These are phyloP conservation scores for Didymella pinodella DNA, from an alignment of 2,329 filamentous ascomycete species.

Conservation along the genomic window DNA sequence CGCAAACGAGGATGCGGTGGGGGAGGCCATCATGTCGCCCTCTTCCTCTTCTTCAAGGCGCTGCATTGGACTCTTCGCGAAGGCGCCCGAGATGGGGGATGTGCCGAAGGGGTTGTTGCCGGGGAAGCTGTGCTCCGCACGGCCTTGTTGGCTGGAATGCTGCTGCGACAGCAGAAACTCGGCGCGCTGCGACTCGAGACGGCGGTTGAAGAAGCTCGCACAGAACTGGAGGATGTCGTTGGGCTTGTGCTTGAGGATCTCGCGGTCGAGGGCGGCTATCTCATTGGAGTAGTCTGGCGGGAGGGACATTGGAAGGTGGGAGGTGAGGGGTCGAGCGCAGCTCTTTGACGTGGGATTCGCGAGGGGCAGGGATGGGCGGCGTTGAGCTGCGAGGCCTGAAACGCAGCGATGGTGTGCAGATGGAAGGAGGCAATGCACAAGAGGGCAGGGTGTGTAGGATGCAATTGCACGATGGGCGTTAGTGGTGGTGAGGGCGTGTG, in stretches of 20 bases:
- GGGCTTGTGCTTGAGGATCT: conserved; percentile 66
- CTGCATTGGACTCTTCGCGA: conserved; percentile 60
- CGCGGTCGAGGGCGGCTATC: conserved; percentile 69
- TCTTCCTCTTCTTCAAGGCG: conserved; percentile 84
- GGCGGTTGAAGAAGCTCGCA: conserved; percentile 71
- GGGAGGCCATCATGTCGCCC: conserved; percentile 76
- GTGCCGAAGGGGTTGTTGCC: conserved; percentile 79
- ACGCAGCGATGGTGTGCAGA: conserved; percentile 38
- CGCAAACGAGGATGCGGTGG: conserved; percentile 64
- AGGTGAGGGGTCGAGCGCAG: conserved; percentile 48
- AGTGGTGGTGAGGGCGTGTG: conserved; percentile 21
- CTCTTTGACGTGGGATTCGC: conserved; percentile 50
- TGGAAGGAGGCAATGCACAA: conserved; percentile 9
- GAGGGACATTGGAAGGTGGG: conserved; percentile 49
- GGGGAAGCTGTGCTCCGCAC: conserved; percentile 75
- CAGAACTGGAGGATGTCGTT: conserved; percentile 74
- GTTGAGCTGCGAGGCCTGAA: conserved; percentile 39
- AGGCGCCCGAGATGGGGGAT: conserved; percentile 51
- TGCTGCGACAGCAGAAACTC: conserved; percentile 62
- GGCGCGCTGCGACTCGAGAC: conserved; percentile 70
- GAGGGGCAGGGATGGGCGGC: conserved; percentile 48
- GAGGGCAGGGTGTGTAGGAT: conserved; percentile 4
- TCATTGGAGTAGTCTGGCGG: conserved; percentile 61
- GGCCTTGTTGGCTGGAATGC: conserved; percentile 54
- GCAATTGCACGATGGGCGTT: conserved; percentile 18